Percentiles rank a stretch among this genome's conserved stretches.
These are phyloP conservation scores for Mallotus japonicus DNA, from an alignment of 441 rosid genomes.

Conservation along the genomic window DNA sequence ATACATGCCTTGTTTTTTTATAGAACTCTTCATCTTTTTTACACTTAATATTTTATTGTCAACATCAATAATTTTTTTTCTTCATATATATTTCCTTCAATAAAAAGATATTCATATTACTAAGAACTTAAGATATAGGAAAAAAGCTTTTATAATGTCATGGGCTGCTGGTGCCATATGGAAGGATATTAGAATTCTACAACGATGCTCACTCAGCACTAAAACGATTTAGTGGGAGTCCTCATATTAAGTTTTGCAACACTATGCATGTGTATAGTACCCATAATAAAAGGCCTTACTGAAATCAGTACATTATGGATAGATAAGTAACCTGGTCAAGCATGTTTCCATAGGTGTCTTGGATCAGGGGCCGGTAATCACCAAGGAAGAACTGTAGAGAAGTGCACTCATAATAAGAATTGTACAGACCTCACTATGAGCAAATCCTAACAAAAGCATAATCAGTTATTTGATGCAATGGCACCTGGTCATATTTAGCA, in stretches of 20 bases:
- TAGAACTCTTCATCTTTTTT: too few relatives aligned
- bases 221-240: neutral
- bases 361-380: conserved; percentile 92
- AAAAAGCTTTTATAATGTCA: neutral
- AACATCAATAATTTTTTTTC: too few relatives aligned
- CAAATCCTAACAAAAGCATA: conserved; percentile 12
- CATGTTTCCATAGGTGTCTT: conserved; percentile 73
- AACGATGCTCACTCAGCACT: neutral
- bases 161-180: neutral
- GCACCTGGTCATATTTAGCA: conserved; percentile 99
- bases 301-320: conserved; percentile 21
- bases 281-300: neutral
- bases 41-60: too few relatives aligned
- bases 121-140: neutral
- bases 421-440: conserved; percentile 6
- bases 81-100: neutral
- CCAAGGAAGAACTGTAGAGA: conserved; percentile 91
- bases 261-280: neutral
- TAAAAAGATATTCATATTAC: neutral
- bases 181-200: neutral
- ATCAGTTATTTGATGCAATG: neutral
- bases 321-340: conserved; percentile 82
- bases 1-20: too few relatives aligned
- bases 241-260: conserved; percentile 3
- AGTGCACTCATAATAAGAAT: conserved; percentile 20